phyloP scores from a whole-genome alignment of 2,329 filamentous ascomycete genomes.

The Nemania sp. region DNA sequence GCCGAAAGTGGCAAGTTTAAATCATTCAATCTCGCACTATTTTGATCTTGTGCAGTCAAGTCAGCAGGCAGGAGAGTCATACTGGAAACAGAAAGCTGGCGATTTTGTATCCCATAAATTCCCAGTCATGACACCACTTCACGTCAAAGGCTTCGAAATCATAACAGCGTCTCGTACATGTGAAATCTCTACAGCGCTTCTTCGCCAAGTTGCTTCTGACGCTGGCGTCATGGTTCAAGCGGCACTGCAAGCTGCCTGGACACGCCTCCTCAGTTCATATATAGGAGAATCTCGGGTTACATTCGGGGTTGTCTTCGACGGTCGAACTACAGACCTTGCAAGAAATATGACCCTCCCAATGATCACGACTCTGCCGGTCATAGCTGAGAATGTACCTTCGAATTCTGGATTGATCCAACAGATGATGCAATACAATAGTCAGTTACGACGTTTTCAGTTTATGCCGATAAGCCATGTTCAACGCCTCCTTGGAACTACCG shows the following conservation, averaged over 20 bases:
- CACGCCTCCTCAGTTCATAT: slow-evolving; percentile 74
- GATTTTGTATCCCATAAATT: slow-evolving; percentile 69
- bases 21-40: slow-evolving; percentile 48
- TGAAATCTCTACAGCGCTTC: slow-evolving; percentile 44
- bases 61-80: slow-evolving; percentile 47
- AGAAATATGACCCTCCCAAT: slow-evolving; percentile 72
- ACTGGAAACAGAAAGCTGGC: slow-evolving; percentile 66
- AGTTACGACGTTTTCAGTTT: slow-evolving; percentile 71
- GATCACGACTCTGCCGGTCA: slow-evolving; percentile 78
- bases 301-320: slow-evolving; percentile 82
- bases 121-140: slow-evolving; percentile 72
- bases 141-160: slow-evolving; percentile 43
- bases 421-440: slow-evolving; percentile 69
- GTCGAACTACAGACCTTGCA: slow-evolving; percentile 66
- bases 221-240: slow-evolving; percentile 76
- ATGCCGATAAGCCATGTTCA: slow-evolving; percentile 74
- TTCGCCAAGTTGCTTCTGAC: slow-evolving; percentile 61
- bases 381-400: slow-evolving; percentile 58
- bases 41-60: slow-evolving; percentile 41
- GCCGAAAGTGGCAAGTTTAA: slow-evolving; percentile 32
- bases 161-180: slow-evolving; percentile 46
- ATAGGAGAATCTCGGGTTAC: slow-evolving; percentile 73
- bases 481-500: slow-evolving; percentile 67
- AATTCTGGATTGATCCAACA: slow-evolving; percentile 62
- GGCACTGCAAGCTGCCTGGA: slow-evolving; percentile 78